Percentiles rank a stretch among this genome's conserved stretches.
Conservation (phyloP, 495 filamentous ascomycete species). For the Aspergillus wentii region DNA sequence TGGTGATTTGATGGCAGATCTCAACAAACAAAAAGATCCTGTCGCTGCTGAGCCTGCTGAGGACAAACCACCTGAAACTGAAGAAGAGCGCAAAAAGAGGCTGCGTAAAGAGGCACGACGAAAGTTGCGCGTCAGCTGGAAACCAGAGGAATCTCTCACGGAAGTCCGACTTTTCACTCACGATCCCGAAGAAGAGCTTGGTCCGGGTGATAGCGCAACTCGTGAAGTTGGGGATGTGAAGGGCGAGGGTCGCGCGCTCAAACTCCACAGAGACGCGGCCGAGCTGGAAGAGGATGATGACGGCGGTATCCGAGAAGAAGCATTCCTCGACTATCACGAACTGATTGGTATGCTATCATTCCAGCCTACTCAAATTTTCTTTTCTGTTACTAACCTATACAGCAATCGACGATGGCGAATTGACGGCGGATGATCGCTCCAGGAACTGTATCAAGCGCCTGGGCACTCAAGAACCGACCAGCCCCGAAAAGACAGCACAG, state of each 20-base stretch:
- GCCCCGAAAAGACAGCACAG: conserved; percentile 62
- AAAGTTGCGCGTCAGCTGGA: conserved; percentile 66
- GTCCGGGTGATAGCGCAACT: conserved; percentile 59
- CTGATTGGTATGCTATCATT: conserved; percentile 32
- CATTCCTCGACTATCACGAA: conserved; percentile 36
- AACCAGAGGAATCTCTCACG: conserved; percentile 65
- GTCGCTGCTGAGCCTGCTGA: conserved; percentile 47
- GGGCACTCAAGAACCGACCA: conserved; percentile 53
- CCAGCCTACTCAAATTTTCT: neutral
- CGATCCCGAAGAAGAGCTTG: conserved; percentile 74
- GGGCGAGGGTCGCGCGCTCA: conserved; percentile 76
- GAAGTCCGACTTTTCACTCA: conserved; percentile 71
- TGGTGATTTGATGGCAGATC: conserved; percentile 57
- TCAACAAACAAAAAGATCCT: conserved; percentile 59
- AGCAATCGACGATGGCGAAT: conserved; percentile 51
- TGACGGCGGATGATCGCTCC: conserved; percentile 46
- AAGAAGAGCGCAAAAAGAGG: conserved; percentile 67
- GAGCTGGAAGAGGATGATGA: conserved; percentile 68
- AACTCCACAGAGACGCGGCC: conserved; percentile 60
- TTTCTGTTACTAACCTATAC: conserved; percentile 20
- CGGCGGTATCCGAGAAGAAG: conserved; percentile 40
- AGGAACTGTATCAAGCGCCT: conserved; percentile 59
- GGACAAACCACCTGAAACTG: conserved; percentile 61
- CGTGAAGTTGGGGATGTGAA: conserved; percentile 67
- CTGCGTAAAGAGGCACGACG: conserved; percentile 75